Conservation (phyloP, 352 stramenopile species). For the Pythium vanterpoolii region DNA sequence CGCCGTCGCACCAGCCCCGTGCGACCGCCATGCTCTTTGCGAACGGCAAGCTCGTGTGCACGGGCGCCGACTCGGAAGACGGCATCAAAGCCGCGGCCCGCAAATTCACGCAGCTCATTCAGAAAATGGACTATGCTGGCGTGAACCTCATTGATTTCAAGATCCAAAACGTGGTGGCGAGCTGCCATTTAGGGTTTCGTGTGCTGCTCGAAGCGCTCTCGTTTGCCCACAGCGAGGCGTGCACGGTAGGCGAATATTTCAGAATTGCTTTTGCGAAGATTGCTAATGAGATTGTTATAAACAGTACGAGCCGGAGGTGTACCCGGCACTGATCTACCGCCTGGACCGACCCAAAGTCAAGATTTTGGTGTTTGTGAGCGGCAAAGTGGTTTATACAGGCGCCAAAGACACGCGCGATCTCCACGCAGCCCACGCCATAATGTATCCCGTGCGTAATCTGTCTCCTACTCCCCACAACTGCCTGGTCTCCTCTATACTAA, state of each 20-base stretch:
- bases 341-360: conserved; percentile 96
- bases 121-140: conserved; percentile 82
- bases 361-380: conserved; percentile 98
- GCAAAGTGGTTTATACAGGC: conserved; percentile 97
- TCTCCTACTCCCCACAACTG: not conserved
- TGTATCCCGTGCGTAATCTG: conserved; percentile 53
- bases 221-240: conserved; percentile 69
- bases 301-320: conserved; percentile 98
- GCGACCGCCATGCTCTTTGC: conserved; percentile 82
- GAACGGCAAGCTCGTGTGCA: conserved; percentile 83
- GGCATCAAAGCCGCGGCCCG: conserved; percentile 71
- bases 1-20: conserved; percentile 31
- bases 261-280: not conserved
- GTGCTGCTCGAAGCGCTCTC: conserved; percentile 80
- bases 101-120: conserved; percentile 81
- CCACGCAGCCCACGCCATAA: conserved; percentile 74
- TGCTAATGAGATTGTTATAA: not conserved
- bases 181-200: conserved; percentile 67
- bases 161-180: conserved; percentile 82
- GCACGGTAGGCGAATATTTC: conserved; percentile 56
- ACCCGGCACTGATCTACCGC: conserved; percentile 98
- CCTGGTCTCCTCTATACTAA: not conserved
- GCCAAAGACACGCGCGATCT: conserved; percentile 86
- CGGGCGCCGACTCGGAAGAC: conserved; percentile 67
- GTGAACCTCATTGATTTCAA: conserved; percentile 88